Evolutionary conservation across 2,329 filamentous ascomycete species (phyloP).

Genomic region (Elsinoe fawcettii): DNA sequence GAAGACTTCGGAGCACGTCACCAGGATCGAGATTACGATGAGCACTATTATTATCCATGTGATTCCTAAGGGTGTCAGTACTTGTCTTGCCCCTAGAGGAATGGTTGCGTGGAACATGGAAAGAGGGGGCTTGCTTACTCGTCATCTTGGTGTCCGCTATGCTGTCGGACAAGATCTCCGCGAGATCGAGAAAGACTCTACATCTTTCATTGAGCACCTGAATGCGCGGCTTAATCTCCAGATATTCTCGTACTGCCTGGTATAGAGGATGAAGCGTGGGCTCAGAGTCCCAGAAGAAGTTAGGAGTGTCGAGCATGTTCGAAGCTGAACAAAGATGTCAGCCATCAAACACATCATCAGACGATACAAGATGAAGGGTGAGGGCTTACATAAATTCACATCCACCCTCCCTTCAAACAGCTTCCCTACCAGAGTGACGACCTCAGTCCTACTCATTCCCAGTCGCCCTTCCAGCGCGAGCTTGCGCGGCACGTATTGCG

Average conservation of each 20-base stretch:
- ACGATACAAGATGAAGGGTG: too few relatives aligned
- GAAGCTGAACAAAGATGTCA: conserved; percentile 54
- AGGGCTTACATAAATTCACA: conserved; percentile 82
- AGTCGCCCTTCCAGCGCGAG: conserved; percentile 83
- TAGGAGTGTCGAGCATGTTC: conserved; percentile 91
- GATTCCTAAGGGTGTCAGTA: conserved; percentile 46
- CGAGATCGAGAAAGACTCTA: conserved; percentile 89
- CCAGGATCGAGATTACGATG: conserved; percentile 81
- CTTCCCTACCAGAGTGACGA: conserved; percentile 82
- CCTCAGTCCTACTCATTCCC: conserved; percentile 84
- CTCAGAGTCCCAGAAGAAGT: conserved; percentile 98
- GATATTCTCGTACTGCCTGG: conserved; percentile 87
- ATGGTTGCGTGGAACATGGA: not conserved
- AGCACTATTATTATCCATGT: conserved; percentile 98
- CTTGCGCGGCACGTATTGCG: conserved; percentile 83
- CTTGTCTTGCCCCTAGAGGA: not conserved
- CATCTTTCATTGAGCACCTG: conserved; percentile 96
- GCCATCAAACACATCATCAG: not conserved
- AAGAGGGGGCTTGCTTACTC: conserved; percentile 31
- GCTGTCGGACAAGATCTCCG: conserved; percentile 86
- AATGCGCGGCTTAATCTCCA: conserved; percentile 93
- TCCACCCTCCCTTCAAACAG: conserved; percentile 93
- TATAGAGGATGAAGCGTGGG: conserved; percentile 93
- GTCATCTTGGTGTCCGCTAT: conserved; percentile 96
- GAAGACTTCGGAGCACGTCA: conserved; percentile 83